Percentiles rank a stretch among this genome's conserved stretches.
phyloP scores from a whole-genome alignment of 495 filamentous ascomycete species.

The Penicillium lagena region DNA sequence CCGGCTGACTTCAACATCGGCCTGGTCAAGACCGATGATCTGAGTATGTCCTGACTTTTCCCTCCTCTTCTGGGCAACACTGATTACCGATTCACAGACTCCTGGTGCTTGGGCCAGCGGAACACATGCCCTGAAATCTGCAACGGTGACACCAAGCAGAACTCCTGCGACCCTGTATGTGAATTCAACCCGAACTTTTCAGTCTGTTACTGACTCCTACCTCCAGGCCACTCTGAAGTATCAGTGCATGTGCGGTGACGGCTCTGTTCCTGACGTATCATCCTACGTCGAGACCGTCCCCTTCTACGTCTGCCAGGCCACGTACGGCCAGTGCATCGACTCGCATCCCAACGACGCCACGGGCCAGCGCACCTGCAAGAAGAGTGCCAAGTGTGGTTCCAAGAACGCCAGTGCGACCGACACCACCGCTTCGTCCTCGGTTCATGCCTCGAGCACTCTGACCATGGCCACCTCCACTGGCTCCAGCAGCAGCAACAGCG shows the following conservation, averaged over 20 bases:
- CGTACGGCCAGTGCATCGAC: conserved; percentile 44
- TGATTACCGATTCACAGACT: conserved; percentile 19
- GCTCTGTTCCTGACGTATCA: conserved; percentile 42
- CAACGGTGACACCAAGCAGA: conserved; percentile 29
- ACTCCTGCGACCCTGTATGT: conserved; percentile 40
- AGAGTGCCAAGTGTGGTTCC: conserved; percentile 35
- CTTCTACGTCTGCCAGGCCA: conserved; percentile 48
- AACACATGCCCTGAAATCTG: conserved; percentile 44
- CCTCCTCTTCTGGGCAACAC: neutral
- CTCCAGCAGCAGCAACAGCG: conserved; percentile 2
- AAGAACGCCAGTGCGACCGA: conserved; percentile 36
- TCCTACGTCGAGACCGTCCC: conserved; percentile 50
- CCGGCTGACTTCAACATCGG: conserved; percentile 34
- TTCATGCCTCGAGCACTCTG: conserved; percentile 16
- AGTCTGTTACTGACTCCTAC: conserved; percentile 2
- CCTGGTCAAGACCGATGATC: conserved; percentile 16
- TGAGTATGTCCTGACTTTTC: conserved; percentile 16
- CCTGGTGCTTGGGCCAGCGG: conserved; percentile 40
- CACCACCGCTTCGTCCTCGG: conserved; percentile 17
- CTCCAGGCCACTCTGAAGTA: conserved; percentile 43
- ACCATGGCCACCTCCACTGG: conserved; percentile 19
- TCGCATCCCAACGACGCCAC: conserved; percentile 36
- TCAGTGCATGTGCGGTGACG: conserved; percentile 49
- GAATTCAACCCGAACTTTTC: conserved; percentile 1
- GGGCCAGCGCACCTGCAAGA: conserved; percentile 39